Percentiles rank a stretch among this genome's conserved stretches.
These are phyloP conservation scores for Cardamine chenopodiifolia DNA, from an alignment of 345 rosid species.

Conservation along the genomic window DNA sequence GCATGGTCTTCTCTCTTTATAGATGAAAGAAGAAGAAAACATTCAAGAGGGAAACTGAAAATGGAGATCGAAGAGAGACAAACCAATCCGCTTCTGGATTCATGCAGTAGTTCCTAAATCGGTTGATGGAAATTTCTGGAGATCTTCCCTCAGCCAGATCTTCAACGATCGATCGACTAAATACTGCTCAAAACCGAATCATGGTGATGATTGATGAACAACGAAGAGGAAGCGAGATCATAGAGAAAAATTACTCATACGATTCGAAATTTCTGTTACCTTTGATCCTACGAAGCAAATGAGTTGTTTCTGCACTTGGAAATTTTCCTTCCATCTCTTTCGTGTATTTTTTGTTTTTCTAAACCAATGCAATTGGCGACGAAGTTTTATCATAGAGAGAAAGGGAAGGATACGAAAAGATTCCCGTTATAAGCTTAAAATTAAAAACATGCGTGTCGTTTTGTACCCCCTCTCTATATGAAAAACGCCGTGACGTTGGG, in stretches of 20 bases:
- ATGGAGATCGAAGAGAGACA: slow-evolving; percentile 17
- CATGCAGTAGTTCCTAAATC: slow-evolving; percentile 68
- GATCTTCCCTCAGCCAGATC: slow-evolving; percentile 55
- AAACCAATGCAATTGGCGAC: slow-evolving; percentile 5
- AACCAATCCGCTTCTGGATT: slow-evolving; percentile 57
- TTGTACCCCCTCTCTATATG: not conserved
- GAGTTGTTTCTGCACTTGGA: slow-evolving; percentile 31
- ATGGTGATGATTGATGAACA: not conserved
- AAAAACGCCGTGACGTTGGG: slow-evolving; percentile 12
- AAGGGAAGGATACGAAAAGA: slow-evolving; percentile 2
- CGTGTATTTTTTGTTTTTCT: not conserved
- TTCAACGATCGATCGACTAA: slow-evolving; percentile 57
- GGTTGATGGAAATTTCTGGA: slow-evolving; percentile 54
- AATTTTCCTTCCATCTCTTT: slow-evolving; percentile 65
- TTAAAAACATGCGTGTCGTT: slow-evolving; percentile 28
- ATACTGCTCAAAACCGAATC: slow-evolving; percentile 49
- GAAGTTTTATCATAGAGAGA: not conserved
- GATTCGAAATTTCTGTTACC: slow-evolving; percentile 39
- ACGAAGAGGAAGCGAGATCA: slow-evolving; percentile 9
- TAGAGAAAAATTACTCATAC: not conserved
- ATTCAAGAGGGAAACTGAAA: not conserved
- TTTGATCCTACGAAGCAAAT: slow-evolving; percentile 59
- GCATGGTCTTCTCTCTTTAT: not conserved
- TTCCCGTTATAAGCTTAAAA: slow-evolving; percentile 12
- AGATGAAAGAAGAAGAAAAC: not conserved